Base-by-base conservation (phyloP, 257 asterid species). In the Lantana camara region DNA sequence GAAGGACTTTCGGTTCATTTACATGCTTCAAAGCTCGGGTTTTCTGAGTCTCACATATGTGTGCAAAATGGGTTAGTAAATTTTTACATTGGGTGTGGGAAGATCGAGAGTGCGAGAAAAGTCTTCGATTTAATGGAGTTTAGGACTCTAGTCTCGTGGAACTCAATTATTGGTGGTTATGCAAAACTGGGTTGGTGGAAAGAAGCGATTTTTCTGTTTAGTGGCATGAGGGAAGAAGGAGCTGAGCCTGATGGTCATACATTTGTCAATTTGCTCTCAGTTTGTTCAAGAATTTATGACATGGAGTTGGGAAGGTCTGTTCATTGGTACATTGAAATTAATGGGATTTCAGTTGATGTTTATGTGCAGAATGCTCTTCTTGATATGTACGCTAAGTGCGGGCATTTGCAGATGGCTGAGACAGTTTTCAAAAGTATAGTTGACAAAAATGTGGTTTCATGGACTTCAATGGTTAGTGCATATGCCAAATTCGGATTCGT, bases 361-460 rank as follows among this genome's bases (percentile, higher is more conserved):
- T 81, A 75, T 63, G 60, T 83, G 68, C 82, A 79, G 53, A 89
- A 87, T 32, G 79, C 86, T 20, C 89, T 92, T 57, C 86, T 89
- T 22, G 96, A 89, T 75, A 86, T 85, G 95, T 86, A 92, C 45
- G 85, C 95, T 14, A 89, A 89, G 82, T 89, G 98, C 54, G 89
- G 96, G 59, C 69, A 77, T 56, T 64, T 91, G 76, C 77, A 79
- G 49, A 70, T 62, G 67, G 93, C 96, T 9, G 80, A 79, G 55
- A 68, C 79, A 5, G 82, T 87, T n/a, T 91, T 91, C 12, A 71
- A 57, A 12, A 63, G 76, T 64, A 82, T 83, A 72, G 64, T 45
- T 47, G 63, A 69, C 21, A 83, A 73, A 63, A 84, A 77, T 19
- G 82, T 85, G 10, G 86, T 85, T 37, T 80, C 90, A 0, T 85